phyloP scores from a whole-genome alignment of 768 basidiomycete species.

The Calocybe gangraenosa region DNA sequence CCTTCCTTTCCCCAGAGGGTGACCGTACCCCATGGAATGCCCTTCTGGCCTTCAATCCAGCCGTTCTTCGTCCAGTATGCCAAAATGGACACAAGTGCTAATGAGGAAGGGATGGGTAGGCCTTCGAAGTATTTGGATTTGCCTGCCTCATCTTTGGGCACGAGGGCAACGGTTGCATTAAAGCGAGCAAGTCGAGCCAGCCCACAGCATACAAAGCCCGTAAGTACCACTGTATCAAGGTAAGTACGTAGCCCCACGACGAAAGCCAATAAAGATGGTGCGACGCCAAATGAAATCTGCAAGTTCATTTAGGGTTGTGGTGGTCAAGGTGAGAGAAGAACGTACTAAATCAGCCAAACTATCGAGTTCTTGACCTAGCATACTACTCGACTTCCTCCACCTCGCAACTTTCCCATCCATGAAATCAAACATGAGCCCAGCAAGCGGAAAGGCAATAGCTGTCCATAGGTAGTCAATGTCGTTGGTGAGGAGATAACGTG shows the following conservation, averaged over 20 bases:
- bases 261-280: slow-evolving; percentile 91
- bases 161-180: slow-evolving; percentile 94
- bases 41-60: slow-evolving; percentile 77
- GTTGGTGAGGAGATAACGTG: slow-evolving; percentile 78
- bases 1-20: slow-evolving; percentile 69
- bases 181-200: slow-evolving; percentile 96
- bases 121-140: slow-evolving; percentile 97
- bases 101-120: slow-evolving; percentile 90
- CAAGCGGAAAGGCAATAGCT: slow-evolving; percentile 85
- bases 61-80: slow-evolving; percentile 81
- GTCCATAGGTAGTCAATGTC: slow-evolving; percentile 80
- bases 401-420: slow-evolving; percentile 96
- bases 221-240: slow-evolving; percentile 82
- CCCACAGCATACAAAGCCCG: slow-evolving; percentile 93
- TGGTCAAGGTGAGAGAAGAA: slow-evolving; percentile 11
- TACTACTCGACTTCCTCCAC: slow-evolving; percentile 92
- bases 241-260: slow-evolving; percentile 87
- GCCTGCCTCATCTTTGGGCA: slow-evolving; percentile 83
- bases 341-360: slow-evolving; percentile 92
- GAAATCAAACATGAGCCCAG: slow-evolving; percentile 96
- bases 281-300: slow-evolving; percentile 97
- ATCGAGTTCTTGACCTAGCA: slow-evolving; percentile 97
- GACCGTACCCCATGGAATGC: slow-evolving; percentile 71
- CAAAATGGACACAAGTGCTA: slow-evolving; percentile 73
- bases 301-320: slow-evolving; percentile 5